phyloP scores from a whole-genome alignment of 73 alveolate species.

The Durusdinium trenchii region DNA sequence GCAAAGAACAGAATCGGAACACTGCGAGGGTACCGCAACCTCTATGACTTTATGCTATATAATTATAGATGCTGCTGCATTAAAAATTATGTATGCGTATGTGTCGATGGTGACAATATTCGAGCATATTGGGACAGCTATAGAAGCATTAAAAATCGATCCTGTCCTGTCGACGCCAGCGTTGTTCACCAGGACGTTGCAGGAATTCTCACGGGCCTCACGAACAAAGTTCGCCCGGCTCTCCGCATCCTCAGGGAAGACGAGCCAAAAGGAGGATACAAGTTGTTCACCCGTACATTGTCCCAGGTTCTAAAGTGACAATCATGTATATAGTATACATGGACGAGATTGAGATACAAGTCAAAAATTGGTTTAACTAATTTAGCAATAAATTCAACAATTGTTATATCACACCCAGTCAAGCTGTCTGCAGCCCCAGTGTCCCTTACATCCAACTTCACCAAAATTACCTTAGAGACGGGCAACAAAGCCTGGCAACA shows the following conservation, averaged over 20 bases:
- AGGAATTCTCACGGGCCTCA: not conserved
- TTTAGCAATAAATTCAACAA: no score
- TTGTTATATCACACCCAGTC: no score
- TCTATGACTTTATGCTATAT: not conserved
- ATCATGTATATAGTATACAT: no score
- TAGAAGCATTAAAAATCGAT: not conserved
- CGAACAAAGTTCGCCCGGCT: not conserved
- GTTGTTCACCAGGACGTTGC: slow-evolving; percentile 72
- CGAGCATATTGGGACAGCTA: not conserved
- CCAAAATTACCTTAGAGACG: not conserved
- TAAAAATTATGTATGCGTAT: not conserved
- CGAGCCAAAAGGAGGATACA: no score
- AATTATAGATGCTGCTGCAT: not conserved
- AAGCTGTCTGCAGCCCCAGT: not conserved
- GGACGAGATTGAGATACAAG: no score
- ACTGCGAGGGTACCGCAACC: no score
- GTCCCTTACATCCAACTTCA: slow-evolving; percentile 21
- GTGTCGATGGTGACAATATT: no score
- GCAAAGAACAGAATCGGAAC: no score
- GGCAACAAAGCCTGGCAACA: no score
- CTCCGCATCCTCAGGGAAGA: slow-evolving; percentile 24
- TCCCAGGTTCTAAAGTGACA: no score
- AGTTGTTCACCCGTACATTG: no score
- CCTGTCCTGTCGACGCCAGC: slow-evolving; percentile 54
- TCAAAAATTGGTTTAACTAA: no score